phyloP scores from a whole-genome alignment of 1,284 basidiomycete genomes.

The Hypsizygus ulmarius region DNA sequence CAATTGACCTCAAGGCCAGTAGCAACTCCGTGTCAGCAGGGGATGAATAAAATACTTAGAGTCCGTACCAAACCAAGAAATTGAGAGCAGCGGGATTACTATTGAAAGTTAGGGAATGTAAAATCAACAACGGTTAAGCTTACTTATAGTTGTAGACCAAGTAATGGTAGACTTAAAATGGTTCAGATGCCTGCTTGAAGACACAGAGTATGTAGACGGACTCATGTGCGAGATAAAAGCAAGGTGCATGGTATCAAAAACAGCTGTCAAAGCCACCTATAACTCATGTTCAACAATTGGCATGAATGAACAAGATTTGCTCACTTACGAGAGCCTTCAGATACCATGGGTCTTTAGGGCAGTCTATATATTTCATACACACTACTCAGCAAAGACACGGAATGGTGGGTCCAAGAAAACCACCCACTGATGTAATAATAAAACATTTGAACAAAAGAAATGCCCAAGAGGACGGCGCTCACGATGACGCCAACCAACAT shows the following conservation, averaged over 20 bases:
- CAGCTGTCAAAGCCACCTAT: constrained; percentile 17
- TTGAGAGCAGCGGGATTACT: constrained; percentile 14
- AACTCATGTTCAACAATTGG: neutral
- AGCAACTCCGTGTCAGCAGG: neutral
- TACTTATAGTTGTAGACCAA: constrained; percentile 20
- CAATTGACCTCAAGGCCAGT: constrained; percentile 13
- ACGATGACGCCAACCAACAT: constrained; percentile 26
- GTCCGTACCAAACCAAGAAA: constrained; percentile 15
- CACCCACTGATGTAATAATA: constrained; percentile 27
- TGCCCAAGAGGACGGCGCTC: constrained; percentile 24
- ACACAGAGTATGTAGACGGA: constrained; percentile 1
- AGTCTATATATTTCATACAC: constrained; percentile 24
- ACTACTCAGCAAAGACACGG: neutral
- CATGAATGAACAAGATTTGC: neutral
- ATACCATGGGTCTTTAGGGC: constrained; percentile 34
- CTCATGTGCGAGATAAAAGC: constrained; percentile 19
- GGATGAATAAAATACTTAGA: neutral
- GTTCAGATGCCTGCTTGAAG: neutral
- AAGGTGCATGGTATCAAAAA: constrained; percentile 19
- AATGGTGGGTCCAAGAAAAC: neutral
- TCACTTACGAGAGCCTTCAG: constrained; percentile 33
- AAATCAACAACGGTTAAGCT: neutral
- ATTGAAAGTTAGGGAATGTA: neutral
- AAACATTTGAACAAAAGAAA: constrained; percentile 26
- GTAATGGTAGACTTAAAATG: constrained; percentile 19